Conservation (phyloP, 2,329 filamentous ascomycete species). For the Epicoccum nigrum region DNA sequence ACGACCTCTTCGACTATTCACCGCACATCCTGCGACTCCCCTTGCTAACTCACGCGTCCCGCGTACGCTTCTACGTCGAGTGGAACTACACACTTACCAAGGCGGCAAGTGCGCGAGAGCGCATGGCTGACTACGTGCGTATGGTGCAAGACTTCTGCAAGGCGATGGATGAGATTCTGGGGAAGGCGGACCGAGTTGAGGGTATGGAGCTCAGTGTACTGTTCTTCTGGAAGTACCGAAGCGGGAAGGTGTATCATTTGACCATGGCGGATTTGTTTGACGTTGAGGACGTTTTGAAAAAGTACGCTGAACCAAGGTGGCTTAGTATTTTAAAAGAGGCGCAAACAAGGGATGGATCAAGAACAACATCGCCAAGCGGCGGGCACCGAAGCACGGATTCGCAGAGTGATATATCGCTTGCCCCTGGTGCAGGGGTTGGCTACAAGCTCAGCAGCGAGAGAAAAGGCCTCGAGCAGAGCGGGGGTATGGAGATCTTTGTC, state of each 20-base stretch:
- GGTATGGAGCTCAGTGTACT: slow-evolving; percentile 41
- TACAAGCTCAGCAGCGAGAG: slow-evolving; percentile 43
- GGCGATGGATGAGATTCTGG: slow-evolving; percentile 41
- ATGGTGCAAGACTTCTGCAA: slow-evolving; percentile 41
- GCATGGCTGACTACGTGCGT: slow-evolving; percentile 36
- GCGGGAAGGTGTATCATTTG: slow-evolving; percentile 41
- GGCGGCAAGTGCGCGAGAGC: slow-evolving; percentile 21
- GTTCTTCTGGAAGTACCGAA: slow-evolving; percentile 45
- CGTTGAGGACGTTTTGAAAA: slow-evolving; percentile 43
- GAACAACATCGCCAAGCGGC: too few species aligned
- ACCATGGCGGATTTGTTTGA: slow-evolving; percentile 47
- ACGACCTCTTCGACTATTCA: slow-evolving; percentile 42
- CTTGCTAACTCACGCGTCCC: slow-evolving; percentile 36
- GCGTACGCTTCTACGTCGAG: slow-evolving; percentile 44
- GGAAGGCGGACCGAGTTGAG: slow-evolving; percentile 31
- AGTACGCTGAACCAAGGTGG: slow-evolving; percentile 41
- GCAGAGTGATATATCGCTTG: slow-evolving; percentile 7
- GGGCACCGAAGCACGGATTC: too few species aligned
- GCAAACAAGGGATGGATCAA: background rate
- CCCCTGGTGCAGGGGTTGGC: slow-evolving; percentile 38
- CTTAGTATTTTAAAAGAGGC: slow-evolving; percentile 27
- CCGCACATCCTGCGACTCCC: slow-evolving; percentile 42
- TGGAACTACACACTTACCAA: slow-evolving; percentile 43
- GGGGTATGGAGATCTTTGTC: slow-evolving; percentile 47
- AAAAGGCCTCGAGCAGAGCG: slow-evolving; percentile 42